Evolutionary conservation across 768 basidiomycete species (phyloP).

Genomic region (Amylocystis lapponica): DNA sequence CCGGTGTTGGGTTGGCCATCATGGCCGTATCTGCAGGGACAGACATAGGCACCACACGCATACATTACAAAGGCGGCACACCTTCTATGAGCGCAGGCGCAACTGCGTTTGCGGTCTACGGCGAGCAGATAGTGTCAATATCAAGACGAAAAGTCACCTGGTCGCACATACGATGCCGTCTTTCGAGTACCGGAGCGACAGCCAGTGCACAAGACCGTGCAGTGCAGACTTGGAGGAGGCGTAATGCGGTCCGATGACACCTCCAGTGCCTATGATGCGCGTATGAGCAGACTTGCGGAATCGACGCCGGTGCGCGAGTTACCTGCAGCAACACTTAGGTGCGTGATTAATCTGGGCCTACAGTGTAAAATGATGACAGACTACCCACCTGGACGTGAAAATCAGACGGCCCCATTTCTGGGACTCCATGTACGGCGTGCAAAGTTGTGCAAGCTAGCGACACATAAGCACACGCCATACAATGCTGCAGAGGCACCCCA

Average conservation of each 20-base stretch:
- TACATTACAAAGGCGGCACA: constrained; percentile 11
- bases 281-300: background rate
- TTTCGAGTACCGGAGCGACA: constrained; percentile 43
- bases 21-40: constrained; percentile 39
- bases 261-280: constrained; percentile 34
- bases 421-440: constrained; percentile 43
- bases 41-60: background rate
- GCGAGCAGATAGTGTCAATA: background rate
- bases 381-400: constrained; percentile 43
- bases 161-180: constrained; percentile 40
- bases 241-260: constrained; percentile 52
- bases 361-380: background rate
- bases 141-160: background rate
- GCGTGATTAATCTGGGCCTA: no score
- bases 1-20: constrained; percentile 36
- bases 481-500: background rate
- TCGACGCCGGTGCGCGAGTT: constrained; percentile 1
- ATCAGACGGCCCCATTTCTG: constrained; percentile 46
- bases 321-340: constrained; percentile 42
- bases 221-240: constrained; percentile 51
- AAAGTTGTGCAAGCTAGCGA: constrained; percentile 43
- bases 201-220: constrained; percentile 51
- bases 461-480: background rate
- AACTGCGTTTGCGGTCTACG: constrained; percentile 46
- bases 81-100: constrained; percentile 47